Base-by-base conservation (phyloP, 345 rosid species). In the Conringia planisiliqua region DNA sequence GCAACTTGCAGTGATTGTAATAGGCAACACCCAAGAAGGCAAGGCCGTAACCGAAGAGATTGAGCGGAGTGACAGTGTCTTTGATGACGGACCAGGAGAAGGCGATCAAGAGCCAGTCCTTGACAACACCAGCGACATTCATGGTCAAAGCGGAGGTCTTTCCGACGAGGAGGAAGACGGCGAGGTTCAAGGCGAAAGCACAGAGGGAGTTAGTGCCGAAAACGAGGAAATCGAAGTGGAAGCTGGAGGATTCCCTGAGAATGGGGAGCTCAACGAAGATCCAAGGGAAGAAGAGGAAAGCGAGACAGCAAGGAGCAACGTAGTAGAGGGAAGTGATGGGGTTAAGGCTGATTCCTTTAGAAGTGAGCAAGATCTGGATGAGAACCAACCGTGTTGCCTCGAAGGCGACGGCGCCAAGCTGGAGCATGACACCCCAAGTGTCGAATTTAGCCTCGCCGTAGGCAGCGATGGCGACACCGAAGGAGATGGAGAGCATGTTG, bases 111-210 rank as follows among this genome's bases (percentile, higher is more conserved):
- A 94, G 65, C 98, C 97, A 93, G 69, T 93, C 98, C 80, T 93
- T 93, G 2, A 93, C 98, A 6, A 93, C 97, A 51, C 98, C 98
- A 40, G 98, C 98, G 42, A 94, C 98, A 76, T 94, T 94, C 98
- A 94, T 94, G 4, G 98, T 91, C 78, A 94, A 78, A 10, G 98
- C 98, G 0, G 98, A 94, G 11, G 98, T 94, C 78, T 94, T 94
- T 5, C 98, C 98, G 7, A 94, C 97, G 7, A 94, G 91, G 67
- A 94, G 78, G 85, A 94, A 94, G 76, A 94, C 98, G 4, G 97
- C 98, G 0, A 91, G 91, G 72, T 94, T 94, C 85, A 94, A 68
- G 0, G 97, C 98, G 14, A 94, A 94, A 4, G 98, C 97, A 50
- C 98, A 94, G 1, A 91, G 0, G 0, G 97, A 90, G 68, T 94